Percentiles rank a stretch among this genome's conserved stretches.
These are phyloP conservation scores for Trichoderma sp. DNA, from an alignment of 2,329 filamentous ascomycete species.

Conservation along the genomic window DNA sequence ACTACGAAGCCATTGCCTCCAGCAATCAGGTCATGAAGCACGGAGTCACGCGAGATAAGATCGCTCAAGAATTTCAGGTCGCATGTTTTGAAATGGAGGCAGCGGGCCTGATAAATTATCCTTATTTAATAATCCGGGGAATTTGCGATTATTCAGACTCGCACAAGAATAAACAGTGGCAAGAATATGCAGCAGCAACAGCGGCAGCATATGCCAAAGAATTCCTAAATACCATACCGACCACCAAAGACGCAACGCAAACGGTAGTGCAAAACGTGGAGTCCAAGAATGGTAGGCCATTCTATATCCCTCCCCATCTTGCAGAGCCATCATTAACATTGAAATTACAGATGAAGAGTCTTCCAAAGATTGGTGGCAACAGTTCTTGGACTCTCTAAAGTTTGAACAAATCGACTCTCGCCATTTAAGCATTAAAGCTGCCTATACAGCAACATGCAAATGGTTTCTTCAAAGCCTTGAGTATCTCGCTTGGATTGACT, in stretches of 20 bases:
- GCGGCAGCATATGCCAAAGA: conserved; percentile 23
- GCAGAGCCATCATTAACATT: not conserved
- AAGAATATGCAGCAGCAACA: conserved; percentile 21
- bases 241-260: not conserved
- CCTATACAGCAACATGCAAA: conserved; percentile 30
- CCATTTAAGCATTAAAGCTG: conserved; percentile 24
- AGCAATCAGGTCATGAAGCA: conserved; percentile 26
- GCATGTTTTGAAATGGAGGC: conserved; percentile 28
- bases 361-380: conserved; percentile 20
- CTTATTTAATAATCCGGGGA: conserved; percentile 21
- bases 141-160: conserved; percentile 29
- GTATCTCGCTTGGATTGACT: conserved; percentile 30
- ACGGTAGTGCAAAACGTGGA: not conserved
- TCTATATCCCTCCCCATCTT: not conserved
- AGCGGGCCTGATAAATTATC: conserved; percentile 18
- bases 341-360: conserved; percentile 3
- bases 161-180: conserved; percentile 27
- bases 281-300: not conserved
- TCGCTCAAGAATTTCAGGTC: not conserved
- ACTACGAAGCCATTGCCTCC: conserved; percentile 21
- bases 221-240: not conserved
- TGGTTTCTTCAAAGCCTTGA: conserved; percentile 28
- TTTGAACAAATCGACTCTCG: conserved; percentile 31
- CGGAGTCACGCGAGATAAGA: not conserved
- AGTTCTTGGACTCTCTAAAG: not conserved